Evolutionary conservation across 257 asterid species (phyloP), one percentile per base, ranked within the genome.

Genomic region (Handroanthus guayacan): DNA sequence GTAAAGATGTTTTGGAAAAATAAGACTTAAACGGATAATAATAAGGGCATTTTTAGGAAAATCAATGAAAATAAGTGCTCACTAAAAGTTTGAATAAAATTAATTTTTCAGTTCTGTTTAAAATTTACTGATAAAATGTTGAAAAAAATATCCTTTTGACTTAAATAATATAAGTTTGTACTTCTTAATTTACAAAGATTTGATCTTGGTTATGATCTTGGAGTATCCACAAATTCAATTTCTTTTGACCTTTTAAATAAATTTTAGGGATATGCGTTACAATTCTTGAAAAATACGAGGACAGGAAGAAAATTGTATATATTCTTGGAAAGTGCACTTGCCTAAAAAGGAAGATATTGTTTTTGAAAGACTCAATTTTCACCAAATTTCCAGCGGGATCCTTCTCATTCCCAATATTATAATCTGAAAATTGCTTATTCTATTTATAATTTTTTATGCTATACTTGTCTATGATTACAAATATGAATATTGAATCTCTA

Each of bases 241-340:
- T 12, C 31, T 57, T 60, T 67, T 45, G 58, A 67, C 45, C 45
- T 62, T 18, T 67, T 45, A 2, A 20, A 18, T 1, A 11, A 38
- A 6, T 6, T 20, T 4, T 72, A 13, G 12, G 57, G 47, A 51
- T 3, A 34, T 61, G 47, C 25, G 54, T 66, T 44, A 20, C 56
- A 20, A 18, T 66, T 43, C 14, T 66, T 14, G 36, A 63, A 13
- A n/a, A 62, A 58, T 25, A 17, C 5, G 10, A 25, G 10, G 39
- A 2, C 5, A 3, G n/a, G 31, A 37, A 58, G 0, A 12, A 9
- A 57, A 31, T 25, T 60, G 5, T 10, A n/a, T 9, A 31, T 60
- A 48, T 37, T 44, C 9, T 54, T 52, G 58, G 66, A 55, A 51
- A 71, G 69, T 41, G 67, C 52, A 71, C 67, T 78, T 78, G 73